These are phyloP conservation scores for Kewa caespitosa DNA, from an alignment of 179 eudicot genomes.

Conservation along the genomic window DNA sequence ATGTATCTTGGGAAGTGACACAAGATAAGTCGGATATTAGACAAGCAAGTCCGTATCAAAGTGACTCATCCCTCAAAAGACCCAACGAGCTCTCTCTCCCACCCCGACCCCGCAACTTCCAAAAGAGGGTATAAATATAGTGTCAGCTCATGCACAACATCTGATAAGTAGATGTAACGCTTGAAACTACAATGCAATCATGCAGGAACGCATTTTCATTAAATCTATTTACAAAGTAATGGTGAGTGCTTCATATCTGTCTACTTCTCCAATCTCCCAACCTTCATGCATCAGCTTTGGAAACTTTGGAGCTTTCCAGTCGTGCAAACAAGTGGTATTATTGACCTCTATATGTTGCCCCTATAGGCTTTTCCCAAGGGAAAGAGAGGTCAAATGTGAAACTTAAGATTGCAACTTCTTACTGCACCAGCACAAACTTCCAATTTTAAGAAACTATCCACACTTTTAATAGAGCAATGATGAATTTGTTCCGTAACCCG, in stretches of 20 bases:
- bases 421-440: background rate
- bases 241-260: no score
- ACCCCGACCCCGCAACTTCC: no score
- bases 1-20: no score
- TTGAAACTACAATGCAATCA: slow-evolving; percentile 22
- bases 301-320: background rate
- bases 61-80: no score
- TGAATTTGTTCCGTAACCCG: background rate
- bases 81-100: no score
- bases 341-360: background rate
- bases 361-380: background rate
- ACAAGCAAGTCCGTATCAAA: no score
- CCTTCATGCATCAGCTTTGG: background rate
- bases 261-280: no score
- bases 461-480: background rate
- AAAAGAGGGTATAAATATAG: slow-evolving; percentile 13
- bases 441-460: background rate
- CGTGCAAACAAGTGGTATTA: background rate
- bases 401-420: background rate
- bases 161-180: slow-evolving; percentile 18
- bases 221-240: no score
- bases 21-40: no score
- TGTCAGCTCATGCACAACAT: slow-evolving; percentile 20
- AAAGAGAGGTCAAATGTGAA: background rate
- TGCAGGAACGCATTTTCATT: no score